phyloP scores from a whole-genome alignment of 495 filamentous ascomycete species.

The Pseudoneurospora amorphoporcata region DNA sequence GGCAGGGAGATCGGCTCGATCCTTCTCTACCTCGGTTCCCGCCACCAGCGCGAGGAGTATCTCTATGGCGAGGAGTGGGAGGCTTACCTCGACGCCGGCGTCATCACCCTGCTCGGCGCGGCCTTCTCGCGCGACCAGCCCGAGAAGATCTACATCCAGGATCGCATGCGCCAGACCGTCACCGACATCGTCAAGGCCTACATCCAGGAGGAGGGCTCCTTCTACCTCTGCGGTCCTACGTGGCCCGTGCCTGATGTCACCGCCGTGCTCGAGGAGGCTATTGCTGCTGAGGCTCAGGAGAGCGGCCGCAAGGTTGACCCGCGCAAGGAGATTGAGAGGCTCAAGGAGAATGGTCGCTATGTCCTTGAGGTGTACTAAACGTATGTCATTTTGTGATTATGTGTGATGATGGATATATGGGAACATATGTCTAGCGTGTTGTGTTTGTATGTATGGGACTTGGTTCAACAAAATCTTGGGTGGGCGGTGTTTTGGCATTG shows the following conservation, averaged over 20 bases:
- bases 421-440: not conserved
- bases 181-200: constrained; percentile 83
- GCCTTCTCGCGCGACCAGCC: constrained; percentile 96
- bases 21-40: constrained; percentile 91
- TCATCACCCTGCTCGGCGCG: constrained; percentile 86
- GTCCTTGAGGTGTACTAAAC: constrained; percentile 88
- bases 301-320: constrained; percentile 71
- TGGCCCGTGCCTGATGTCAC: constrained; percentile 99
- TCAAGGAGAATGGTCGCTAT: constrained; percentile 91
- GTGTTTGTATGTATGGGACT: not conserved
- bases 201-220: constrained; percentile 75
- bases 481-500: not conserved
- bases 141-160: constrained; percentile 99
- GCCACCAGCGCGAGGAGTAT: constrained; percentile 96
- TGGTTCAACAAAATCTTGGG: not conserved
- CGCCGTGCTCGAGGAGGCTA: constrained; percentile 84
- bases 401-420: not conserved
- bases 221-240: constrained; percentile 95
- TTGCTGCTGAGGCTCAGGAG: constrained; percentile 61
- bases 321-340: constrained; percentile 86
- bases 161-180: constrained; percentile 86
- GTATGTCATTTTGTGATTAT: not conserved
- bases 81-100: constrained; percentile 88
- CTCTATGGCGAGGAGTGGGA: constrained; percentile 99
- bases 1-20: constrained; percentile 91